Evolutionary conservation across 106 monocot species (phyloP), one percentile per base, ranked within the genome.

Genomic region (Agapanthus africanus): DNA sequence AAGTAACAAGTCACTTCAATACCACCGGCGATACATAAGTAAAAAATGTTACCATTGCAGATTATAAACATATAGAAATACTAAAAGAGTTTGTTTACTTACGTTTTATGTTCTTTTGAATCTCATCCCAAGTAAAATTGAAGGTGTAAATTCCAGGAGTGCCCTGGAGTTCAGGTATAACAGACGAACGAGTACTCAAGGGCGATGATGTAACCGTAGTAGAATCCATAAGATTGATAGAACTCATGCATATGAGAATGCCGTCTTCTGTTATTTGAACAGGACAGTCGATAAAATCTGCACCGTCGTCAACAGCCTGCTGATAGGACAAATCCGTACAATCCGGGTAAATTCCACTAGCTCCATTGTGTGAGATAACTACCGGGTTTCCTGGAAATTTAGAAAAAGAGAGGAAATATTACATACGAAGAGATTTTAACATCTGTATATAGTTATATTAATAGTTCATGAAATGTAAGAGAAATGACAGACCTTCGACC

Each of bases 321-420:
- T 84, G 64, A 73, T 95, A 95, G 40, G 91, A 85, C 73, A 95
- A 66, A 80, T 91, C 91, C 46, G 95, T 95, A 69, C 91, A 95
- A 47, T 50, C 88, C 14, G 95, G 86, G 67, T 78, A 91, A 21
- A 84, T 66, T 13, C 91, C 95, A 65, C 91, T 88, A 54, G 91
- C 88, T 66, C 95, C 95, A 65, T 88, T 80, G 68, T 95, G 68
- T 21, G 95, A 84, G 37, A 95, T 70, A 31, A 95, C 59, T 25
- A 82, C 13, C 23, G 81, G 83, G 11, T 79, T 84, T 57, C 42
- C 83, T 80, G 70, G 56, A 46, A 59, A 63, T 0, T 59, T 32
- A 27, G 21, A 60, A 71, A 66, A 34, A 37, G 28, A 26, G 19
- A 40, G 39, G 28, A 30, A 8, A 63, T 8, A 40, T 23, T 19